Conservation (phyloP, 768 basidiomycete genomes). For the Artomyces pyxidatus region DNA sequence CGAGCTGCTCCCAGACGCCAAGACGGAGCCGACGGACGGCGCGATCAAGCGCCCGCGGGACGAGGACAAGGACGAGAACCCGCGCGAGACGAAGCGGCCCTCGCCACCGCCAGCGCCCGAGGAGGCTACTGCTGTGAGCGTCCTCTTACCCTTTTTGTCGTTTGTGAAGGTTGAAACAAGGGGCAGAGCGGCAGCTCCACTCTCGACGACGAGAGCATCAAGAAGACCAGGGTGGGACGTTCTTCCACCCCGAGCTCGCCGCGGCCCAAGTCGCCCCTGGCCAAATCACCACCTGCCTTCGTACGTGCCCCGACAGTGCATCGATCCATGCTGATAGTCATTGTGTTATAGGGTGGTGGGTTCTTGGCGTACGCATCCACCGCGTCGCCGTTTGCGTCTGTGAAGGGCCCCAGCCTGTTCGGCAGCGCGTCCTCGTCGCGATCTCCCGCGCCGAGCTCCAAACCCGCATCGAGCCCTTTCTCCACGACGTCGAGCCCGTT, state of each 20-base stretch:
- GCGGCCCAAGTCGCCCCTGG: conserved; percentile 3
- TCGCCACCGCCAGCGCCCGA: conserved; percentile 60
- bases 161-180: no score
- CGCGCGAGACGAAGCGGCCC: conserved; percentile 36
- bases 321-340: no score
- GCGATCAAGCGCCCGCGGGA: conserved; percentile 44
- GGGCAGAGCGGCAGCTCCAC: no score
- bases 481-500: conserved; percentile 10
- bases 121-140: no score
- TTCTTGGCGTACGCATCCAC: conserved; percentile 77
- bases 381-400: conserved; percentile 64
- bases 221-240: conserved; percentile 9
- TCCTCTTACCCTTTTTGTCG: no score
- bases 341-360: conserved; percentile 30
- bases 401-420: conserved; percentile 59
- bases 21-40: background rate
- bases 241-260: background rate
- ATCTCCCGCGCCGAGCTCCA: conserved; percentile 24
- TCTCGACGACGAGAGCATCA: background rate
- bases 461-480: conserved; percentile 18
- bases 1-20: conserved; percentile 20
- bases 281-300: conserved; percentile 11
- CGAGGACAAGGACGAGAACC: conserved; percentile 58
- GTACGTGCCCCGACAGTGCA: background rate
- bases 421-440: conserved; percentile 23